These are phyloP conservation scores for Fusarium sp. DNA, from an alignment of 2,329 filamentous ascomycete species.

Conservation along the genomic window DNA sequence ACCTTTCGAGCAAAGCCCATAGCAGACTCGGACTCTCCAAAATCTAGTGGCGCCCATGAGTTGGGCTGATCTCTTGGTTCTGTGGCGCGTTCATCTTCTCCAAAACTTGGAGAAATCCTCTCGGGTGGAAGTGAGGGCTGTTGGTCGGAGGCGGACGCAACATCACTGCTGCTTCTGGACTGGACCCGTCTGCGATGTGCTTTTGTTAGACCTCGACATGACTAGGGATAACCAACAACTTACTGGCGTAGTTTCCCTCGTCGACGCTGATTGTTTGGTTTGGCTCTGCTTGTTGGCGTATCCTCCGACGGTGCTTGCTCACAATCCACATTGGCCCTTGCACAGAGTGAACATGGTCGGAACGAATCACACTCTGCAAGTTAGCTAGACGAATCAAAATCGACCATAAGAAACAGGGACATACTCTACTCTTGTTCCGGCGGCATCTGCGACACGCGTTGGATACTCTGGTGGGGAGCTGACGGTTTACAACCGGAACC, in stretches of 20 bases:
- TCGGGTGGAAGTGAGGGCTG: background rate
- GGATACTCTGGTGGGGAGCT: background rate
- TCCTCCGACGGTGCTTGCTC: background rate
- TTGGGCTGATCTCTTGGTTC: background rate
- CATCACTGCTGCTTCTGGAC: background rate
- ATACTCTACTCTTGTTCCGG: conserved; percentile 2
- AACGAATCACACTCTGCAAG: background rate
- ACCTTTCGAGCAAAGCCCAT: conserved; percentile 6
- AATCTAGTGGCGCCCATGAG: background rate
- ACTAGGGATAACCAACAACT: background rate
- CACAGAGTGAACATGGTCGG: background rate
- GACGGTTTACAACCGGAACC: background rate
- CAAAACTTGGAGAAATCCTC: background rate
- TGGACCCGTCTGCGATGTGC: background rate
- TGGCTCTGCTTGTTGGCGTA: background rate
- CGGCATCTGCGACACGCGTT: background rate
- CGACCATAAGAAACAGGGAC: background rate
- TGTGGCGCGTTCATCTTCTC: background rate
- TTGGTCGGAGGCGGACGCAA: background rate
- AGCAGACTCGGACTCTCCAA: background rate
- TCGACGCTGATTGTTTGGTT: background rate
- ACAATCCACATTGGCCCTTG: background rate
- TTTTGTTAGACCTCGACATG: background rate
- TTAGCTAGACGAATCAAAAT: background rate
- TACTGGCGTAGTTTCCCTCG: background rate